phyloP scores from a whole-genome alignment of 257 asterid species.

The Nicotiana tabacum region DNA sequence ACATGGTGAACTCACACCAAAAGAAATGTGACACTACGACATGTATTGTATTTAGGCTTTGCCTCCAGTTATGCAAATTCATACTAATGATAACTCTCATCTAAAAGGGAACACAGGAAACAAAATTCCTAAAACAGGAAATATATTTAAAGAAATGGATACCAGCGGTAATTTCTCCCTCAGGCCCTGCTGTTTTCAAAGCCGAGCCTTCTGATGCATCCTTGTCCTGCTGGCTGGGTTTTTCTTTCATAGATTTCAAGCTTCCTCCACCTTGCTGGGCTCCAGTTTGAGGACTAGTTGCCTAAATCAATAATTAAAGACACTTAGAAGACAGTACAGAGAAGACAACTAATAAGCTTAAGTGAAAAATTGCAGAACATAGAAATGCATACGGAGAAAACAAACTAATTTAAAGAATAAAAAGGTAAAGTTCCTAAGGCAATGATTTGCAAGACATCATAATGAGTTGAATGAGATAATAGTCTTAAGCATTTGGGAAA shows the following conservation, averaged over 20 bases:
- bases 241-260: constrained; percentile 83
- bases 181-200: constrained; percentile 87
- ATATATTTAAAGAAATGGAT: constrained; percentile 1
- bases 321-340: constrained; percentile 14
- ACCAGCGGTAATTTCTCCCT: constrained; percentile 98
- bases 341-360: neutral
- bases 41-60: neutral
- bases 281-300: constrained; percentile 92
- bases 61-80: neutral
- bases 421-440: neutral
- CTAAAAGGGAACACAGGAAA: neutral
- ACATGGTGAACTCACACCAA: neutral
- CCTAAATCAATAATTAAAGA: constrained; percentile 37
- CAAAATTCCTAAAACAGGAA: neutral
- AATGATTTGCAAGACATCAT: neutral
- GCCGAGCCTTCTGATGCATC: constrained; percentile 72
- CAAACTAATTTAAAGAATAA: neutral
- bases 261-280: constrained; percentile 75
- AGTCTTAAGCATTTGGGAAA: neutral
- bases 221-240: constrained; percentile 63
- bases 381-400: neutral
- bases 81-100: neutral
- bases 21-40: neutral
- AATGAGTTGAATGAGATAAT: neutral
- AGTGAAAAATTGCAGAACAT: neutral